These are phyloP conservation scores for Yarrowia sp. DNA, from an alignment of 805 yeast genomes.

Conservation along the genomic window DNA sequence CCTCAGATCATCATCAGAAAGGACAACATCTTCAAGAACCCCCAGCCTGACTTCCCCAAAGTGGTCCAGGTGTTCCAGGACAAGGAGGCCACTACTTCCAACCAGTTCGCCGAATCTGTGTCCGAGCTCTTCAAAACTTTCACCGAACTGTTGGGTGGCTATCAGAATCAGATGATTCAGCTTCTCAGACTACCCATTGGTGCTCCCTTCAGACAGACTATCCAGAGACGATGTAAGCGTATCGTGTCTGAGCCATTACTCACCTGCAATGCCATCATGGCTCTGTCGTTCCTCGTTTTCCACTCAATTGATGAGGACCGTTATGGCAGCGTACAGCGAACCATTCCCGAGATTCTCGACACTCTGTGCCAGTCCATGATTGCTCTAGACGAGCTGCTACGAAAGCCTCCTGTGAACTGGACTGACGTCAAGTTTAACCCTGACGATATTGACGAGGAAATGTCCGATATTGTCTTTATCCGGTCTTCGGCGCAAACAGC, in stretches of 20 bases:
- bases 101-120: not conserved
- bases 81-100: conserved; percentile 1
- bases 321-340: conserved; percentile 43
- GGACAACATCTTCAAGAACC: conserved; percentile 18
- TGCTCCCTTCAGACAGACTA: conserved; percentile 37
- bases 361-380: conserved; percentile 32
- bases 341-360: conserved; percentile 38
- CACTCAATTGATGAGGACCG: conserved; percentile 40
- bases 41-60: not conserved
- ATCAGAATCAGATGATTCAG: conserved; percentile 18
- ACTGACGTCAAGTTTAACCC: conserved; percentile 33
- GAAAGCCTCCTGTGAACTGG: conserved; percentile 37
- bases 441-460: not conserved
- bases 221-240: conserved; percentile 32
- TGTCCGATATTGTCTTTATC: conserved; percentile 4
- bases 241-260: conserved; percentile 34
- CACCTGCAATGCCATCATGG: conserved; percentile 35
- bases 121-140: not conserved
- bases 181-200: conserved; percentile 35
- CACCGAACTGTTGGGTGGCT: conserved; percentile 9
- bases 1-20: conserved; percentile 5
- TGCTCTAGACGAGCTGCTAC: conserved; percentile 31
- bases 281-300: conserved; percentile 36
- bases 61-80: conserved; percentile 20
- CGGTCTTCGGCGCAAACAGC: conserved; percentile 1